Percentiles rank a stretch among this genome's conserved stretches.
Evolutionary conservation across 805 yeast genomes (phyloP).

Genomic region (Lipomyces starkeyi): DNA sequence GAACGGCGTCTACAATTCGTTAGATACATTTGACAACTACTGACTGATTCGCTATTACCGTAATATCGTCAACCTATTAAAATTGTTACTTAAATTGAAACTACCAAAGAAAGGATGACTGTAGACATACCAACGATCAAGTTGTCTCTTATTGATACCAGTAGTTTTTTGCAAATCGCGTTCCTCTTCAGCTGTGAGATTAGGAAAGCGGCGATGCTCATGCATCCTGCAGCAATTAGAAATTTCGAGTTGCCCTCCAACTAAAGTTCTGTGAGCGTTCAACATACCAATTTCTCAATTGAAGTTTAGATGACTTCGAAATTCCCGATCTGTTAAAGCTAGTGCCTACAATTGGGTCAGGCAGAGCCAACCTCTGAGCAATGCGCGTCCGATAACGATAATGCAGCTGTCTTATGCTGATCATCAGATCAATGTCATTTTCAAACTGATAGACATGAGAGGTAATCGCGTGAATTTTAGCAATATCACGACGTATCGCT

Average conservation of each 20-base stretch:
- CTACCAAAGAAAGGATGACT: background rate
- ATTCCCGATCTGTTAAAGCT: background rate
- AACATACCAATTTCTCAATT: background rate
- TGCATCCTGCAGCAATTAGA: background rate
- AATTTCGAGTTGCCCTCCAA: background rate
- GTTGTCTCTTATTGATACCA: background rate
- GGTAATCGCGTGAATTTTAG: background rate
- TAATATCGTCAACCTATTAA: background rate
- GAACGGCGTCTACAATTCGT: background rate
- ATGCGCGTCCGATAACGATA: background rate
- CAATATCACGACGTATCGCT: background rate
- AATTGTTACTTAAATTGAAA: background rate
- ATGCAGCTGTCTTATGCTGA: background rate
- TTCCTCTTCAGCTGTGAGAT: background rate
- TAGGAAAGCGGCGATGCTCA: background rate
- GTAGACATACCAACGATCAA: background rate
- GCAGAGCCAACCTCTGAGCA: background rate
- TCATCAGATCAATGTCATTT: background rate
- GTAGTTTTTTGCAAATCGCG: background rate
- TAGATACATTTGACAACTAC: background rate
- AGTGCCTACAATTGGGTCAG: constrained; percentile 1
- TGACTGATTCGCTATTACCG: background rate
- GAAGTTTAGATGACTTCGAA: background rate
- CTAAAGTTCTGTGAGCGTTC: background rate
- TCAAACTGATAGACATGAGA: constrained; percentile 1